A percentile compares a stretch with the other conserved stretches of the same genome.
These are phyloP conservation scores for Phoma sp. DNA, from an alignment of 2,329 filamentous ascomycete genomes.

Conservation along the genomic window DNA sequence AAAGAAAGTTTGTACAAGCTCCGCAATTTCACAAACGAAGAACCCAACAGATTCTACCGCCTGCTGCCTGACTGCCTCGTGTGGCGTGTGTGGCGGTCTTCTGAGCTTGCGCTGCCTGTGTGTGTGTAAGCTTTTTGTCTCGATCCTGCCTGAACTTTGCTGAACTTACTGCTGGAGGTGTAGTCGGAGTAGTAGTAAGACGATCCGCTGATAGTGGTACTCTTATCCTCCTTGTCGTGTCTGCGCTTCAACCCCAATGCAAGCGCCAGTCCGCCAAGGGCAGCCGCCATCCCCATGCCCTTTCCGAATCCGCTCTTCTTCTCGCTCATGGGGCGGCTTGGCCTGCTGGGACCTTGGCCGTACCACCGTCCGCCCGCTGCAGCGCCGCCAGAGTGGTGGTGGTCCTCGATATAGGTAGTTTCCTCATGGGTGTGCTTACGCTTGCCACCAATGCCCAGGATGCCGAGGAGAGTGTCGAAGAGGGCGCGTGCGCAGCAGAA, in stretches of 20 bases:
- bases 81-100: constrained; percentile 49
- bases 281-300: constrained; percentile 49
- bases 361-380: constrained; percentile 59
- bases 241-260: constrained; percentile 54
- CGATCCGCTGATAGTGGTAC: constrained; percentile 47
- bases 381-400: constrained; percentile 66
- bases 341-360: constrained; percentile 47
- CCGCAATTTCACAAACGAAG: background rate
- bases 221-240: constrained; percentile 53
- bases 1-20: constrained; percentile 5
- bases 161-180: constrained; percentile 55
- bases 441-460: constrained; percentile 66
- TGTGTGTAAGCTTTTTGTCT: constrained; percentile 22
- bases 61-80: constrained; percentile 41
- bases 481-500: constrained; percentile 66
- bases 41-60: background rate
- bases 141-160: background rate
- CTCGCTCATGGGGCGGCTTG: constrained; percentile 39
- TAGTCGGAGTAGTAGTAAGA: constrained; percentile 54
- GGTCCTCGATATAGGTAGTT: constrained; percentile 68
- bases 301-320: constrained; percentile 46
- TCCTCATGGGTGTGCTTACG: constrained; percentile 58
- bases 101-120: constrained; percentile 54
- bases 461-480: constrained; percentile 63
- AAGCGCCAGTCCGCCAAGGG: constrained; percentile 52